These are phyloP conservation scores for Solanum aculeatissimum DNA, from an alignment of 305 asterid genomes.

Conservation along the genomic window DNA sequence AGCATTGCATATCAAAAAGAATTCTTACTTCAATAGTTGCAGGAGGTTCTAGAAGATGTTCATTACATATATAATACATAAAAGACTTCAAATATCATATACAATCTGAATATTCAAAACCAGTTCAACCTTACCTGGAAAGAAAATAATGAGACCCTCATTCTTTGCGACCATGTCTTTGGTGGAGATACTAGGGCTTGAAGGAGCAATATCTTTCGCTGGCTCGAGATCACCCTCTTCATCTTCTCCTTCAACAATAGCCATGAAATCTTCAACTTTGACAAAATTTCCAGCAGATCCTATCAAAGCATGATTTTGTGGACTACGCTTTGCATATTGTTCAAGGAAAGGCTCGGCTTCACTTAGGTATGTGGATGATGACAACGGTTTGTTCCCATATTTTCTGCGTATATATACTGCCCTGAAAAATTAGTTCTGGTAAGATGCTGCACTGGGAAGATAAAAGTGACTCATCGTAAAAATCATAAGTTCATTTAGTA, in stretches of 20 bases:
- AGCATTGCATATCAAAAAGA: conserved; percentile 3
- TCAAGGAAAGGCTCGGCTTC: conserved; percentile 99
- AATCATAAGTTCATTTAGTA: conserved; percentile 16
- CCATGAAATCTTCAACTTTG: conserved; percentile 78
- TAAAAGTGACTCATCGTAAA: conserved; percentile 5
- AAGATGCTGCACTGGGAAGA: background rate
- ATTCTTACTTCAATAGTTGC: background rate
- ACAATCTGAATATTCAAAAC: background rate
- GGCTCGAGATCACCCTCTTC: conserved; percentile 92
- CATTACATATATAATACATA: background rate
- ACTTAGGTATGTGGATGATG: conserved; percentile 79
- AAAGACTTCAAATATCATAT: background rate
- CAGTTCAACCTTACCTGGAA: conserved; percentile 58
- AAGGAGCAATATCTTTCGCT: conserved; percentile 35
- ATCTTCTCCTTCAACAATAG: conserved; percentile 68
- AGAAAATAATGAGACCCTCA: conserved; percentile 87
- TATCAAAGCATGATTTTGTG: conserved; percentile 76
- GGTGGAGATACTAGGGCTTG: conserved; percentile 37
- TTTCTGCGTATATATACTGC: conserved; percentile 75
- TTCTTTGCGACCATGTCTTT: conserved; percentile 64
- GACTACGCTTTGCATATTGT: conserved; percentile 85
- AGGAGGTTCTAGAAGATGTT: background rate
- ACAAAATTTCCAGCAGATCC: conserved; percentile 95
- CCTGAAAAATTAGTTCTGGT: conserved; percentile 32
- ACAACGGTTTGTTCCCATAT: conserved; percentile 54